A percentile compares a stretch with the other conserved stretches of the same genome.
phyloP scores from a whole-genome alignment of 441 rosid genomes.

The Cnidoscolus chayamansa region DNA sequence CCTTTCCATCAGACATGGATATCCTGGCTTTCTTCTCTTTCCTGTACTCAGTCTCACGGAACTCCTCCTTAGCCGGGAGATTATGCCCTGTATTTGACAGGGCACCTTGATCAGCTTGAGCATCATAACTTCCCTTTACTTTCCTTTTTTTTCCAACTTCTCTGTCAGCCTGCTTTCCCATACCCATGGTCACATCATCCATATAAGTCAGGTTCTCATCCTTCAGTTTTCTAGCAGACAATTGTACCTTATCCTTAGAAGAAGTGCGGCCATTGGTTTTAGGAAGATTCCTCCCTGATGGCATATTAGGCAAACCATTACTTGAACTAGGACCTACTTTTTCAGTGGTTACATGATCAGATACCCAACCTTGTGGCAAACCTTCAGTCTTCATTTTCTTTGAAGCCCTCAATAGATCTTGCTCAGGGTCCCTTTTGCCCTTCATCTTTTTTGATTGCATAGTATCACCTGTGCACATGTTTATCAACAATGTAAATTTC shows the following conservation, averaged over 20 bases:
- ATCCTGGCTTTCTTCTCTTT: slow-evolving; percentile 61
- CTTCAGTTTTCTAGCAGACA: slow-evolving; percentile 43
- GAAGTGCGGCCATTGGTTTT: slow-evolving; percentile 34
- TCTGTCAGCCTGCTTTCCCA: slow-evolving; percentile 40
- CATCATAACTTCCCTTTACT: slow-evolving; percentile 42
- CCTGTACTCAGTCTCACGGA: slow-evolving; percentile 49
- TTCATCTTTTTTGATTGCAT: slow-evolving; percentile 48
- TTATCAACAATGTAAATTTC: slow-evolving; percentile 31
- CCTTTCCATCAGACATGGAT: slow-evolving; percentile 55
- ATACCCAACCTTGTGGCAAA: slow-evolving; percentile 43
- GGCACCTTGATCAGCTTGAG: slow-evolving; percentile 27
- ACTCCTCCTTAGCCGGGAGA: slow-evolving; percentile 42
- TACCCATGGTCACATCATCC: slow-evolving; percentile 36
- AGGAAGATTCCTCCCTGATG: slow-evolving; percentile 45
- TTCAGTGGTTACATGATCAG: slow-evolving; percentile 36
- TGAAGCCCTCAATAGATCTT: slow-evolving; percentile 42
- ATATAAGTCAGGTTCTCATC: slow-evolving; percentile 45
- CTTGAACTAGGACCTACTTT: slow-evolving; percentile 47
- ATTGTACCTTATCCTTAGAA: slow-evolving; percentile 35
- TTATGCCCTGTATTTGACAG: slow-evolving; percentile 33
- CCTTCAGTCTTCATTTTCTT: slow-evolving; percentile 67
- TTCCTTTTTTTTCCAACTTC: slow-evolving; percentile 58
- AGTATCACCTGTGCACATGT: slow-evolving; percentile 47
- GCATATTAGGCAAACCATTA: slow-evolving; percentile 43
- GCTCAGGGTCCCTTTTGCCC: slow-evolving; percentile 52